Base-by-base conservation (phyloP, 441 rosid genomes). In the Arabidopsis lyrata region DNA sequence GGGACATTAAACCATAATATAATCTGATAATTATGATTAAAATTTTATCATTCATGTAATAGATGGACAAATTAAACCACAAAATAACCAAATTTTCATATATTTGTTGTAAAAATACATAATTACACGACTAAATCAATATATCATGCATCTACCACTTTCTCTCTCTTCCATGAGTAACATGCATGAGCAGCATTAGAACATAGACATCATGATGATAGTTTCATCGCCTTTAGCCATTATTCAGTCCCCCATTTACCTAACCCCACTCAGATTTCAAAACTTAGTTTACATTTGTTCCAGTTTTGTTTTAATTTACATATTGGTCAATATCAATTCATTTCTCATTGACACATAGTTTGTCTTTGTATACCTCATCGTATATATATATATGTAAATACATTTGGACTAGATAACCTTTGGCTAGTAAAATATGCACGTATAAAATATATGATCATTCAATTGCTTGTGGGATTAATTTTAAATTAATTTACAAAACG, bases 201-300 rank as follows among this genome's bases (percentile, higher is more conserved):
- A 54, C 36, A 64, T 53, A 58, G 66, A 66, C 72, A 72, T 61
- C 81, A 84, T 56, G 81, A 82, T 34, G 71, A 73, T 81, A 61
- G 56, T 78, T 78, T 80, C 80, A 78, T 85, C 73, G 65, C 81
- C 73, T 72, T 81, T 65, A 42, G 83, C 87, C 83, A 89, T 91
- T 80, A 86, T 86, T 84, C 69, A 86, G 92, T 72, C 86, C 87
- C 83, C 85, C 78, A 41, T 76, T 44, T 77, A 52, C 75, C 57
- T 76, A 72, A 69, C 81, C 77, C 81, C 83, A 78, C 78, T 70
- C 78, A 59, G 29, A 54, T 31, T 76, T 57, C 42, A 55, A 68
- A 74, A 58, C 58, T 34, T 52, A 15, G 15, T 68, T 24, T 60
- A 49, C 60, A 41, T 44, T 48, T 49, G 36, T 56, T 31, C 53